Percentiles rank a stretch among this genome's conserved stretches.
Evolutionary conservation across 805 yeast species (phyloP).

Genomic region (Saturnispora quitensis): DNA sequence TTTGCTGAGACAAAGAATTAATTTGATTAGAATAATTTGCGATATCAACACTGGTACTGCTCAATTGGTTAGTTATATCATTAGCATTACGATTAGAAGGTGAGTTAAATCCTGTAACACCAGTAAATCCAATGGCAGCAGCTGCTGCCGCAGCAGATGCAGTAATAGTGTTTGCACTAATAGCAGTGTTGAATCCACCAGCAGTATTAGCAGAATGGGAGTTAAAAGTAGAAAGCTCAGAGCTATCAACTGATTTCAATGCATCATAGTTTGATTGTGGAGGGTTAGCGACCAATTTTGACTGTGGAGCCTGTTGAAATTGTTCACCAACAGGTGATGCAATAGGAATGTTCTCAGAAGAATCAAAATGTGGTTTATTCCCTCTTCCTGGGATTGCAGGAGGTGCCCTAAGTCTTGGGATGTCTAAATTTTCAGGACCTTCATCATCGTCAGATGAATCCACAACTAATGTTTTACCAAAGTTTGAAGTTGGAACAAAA

Average conservation of each 20-base stretch:
- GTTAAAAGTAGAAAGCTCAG: conserved; percentile 10
- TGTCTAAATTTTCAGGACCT: conserved; percentile 28
- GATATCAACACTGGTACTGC: conserved; percentile 74
- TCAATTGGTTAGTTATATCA: conserved; percentile 46
- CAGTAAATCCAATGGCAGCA: conserved; percentile 9
- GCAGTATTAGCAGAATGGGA: conserved; percentile 16
- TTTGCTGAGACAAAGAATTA: conserved; percentile 67
- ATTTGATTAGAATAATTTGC: conserved; percentile 84
- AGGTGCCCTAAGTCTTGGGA: conserved; percentile 19
- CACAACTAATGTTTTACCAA: conserved; percentile 61
- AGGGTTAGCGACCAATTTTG: neutral
- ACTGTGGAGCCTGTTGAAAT: conserved; percentile 13
- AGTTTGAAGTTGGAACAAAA: conserved; percentile 76
- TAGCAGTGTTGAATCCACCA: conserved; percentile 8
- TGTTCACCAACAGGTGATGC: conserved; percentile 5
- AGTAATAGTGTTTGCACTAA: neutral
- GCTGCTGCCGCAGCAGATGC: conserved; percentile 4
- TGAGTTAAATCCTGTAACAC: neutral
- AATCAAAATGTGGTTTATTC: conserved; percentile 27
- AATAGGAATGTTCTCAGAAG: conserved; percentile 11
- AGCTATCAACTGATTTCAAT: conserved; percentile 20
- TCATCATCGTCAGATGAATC: conserved; percentile 31
- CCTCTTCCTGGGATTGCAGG: conserved; percentile 30
- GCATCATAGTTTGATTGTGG: conserved; percentile 39
- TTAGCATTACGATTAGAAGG: neutral